phyloP scores from a whole-genome alignment of 345 rosid genomes.

The Erodium maritimum region DNA sequence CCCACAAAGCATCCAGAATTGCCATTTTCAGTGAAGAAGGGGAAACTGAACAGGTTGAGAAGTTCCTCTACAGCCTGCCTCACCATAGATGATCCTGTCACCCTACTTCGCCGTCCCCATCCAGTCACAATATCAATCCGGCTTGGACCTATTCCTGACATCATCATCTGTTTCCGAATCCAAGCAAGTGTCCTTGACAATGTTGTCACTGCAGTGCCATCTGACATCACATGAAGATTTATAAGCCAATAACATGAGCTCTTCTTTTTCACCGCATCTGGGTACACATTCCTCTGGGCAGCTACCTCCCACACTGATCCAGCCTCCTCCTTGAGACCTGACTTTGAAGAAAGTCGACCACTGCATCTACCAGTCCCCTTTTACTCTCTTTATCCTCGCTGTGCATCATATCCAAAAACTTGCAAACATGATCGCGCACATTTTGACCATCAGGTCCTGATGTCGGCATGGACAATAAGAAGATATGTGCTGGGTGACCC shows the following conservation, averaged over 20 bases:
- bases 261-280: slow-evolving; percentile 71
- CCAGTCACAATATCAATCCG: slow-evolving; percentile 90
- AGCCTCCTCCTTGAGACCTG: slow-evolving; percentile 88
- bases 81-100: slow-evolving; percentile 77
- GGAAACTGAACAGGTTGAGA: slow-evolving; percentile 62
- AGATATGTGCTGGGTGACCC: slow-evolving; percentile 76
- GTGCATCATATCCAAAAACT: slow-evolving; percentile 77
- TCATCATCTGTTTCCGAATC: slow-evolving; percentile 66
- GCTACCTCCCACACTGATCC: slow-evolving; percentile 96
- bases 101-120: slow-evolving; percentile 90
- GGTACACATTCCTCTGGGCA: slow-evolving; percentile 66
- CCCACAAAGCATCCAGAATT: slow-evolving; percentile 88
- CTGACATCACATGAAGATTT: slow-evolving; percentile 93
- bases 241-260: slow-evolving; percentile 79
- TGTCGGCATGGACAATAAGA: slow-evolving; percentile 63
- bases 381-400: slow-evolving; percentile 98
- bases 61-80: slow-evolving; percentile 71
- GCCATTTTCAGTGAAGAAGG: slow-evolving; percentile 66
- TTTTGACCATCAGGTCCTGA: slow-evolving; percentile 87
- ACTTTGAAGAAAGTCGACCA: slow-evolving; percentile 86
- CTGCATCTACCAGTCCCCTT: slow-evolving; percentile 81
- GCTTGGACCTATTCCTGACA: slow-evolving; percentile 51
- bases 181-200: slow-evolving; percentile 80
- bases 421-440: slow-evolving; percentile 59
- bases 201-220: slow-evolving; percentile 82